A percentile compares a stretch with the other conserved stretches of the same genome.
Evolutionary conservation across 1,284 basidiomycete species (phyloP).

Genomic region (Moesziomyces aphidis): DNA sequence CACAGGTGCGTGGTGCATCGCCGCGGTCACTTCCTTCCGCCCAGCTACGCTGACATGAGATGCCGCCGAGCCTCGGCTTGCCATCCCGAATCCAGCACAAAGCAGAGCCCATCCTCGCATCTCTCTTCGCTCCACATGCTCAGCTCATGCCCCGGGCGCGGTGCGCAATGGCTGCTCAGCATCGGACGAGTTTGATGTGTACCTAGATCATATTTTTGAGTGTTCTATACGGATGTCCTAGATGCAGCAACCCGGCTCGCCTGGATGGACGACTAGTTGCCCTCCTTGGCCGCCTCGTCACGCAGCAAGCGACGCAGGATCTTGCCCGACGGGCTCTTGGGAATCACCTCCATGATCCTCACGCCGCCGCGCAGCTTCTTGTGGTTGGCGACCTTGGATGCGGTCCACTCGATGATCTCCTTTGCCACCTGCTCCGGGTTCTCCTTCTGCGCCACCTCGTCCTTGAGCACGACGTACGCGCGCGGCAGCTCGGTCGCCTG

Average conservation of each 20-base stretch:
- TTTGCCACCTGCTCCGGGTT: slow-evolving; percentile 49
- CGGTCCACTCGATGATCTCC: slow-evolving; percentile 64
- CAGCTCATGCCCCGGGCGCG: too few species aligned
- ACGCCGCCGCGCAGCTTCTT: slow-evolving; percentile 68
- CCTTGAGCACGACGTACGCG: slow-evolving; percentile 64
- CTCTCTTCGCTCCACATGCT: too few species aligned
- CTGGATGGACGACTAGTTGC: slow-evolving; percentile 4
- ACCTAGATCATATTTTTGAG: not conserved
- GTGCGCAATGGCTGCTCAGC: too few species aligned
- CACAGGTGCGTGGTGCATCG: too few species aligned
- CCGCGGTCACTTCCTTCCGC: too few species aligned
- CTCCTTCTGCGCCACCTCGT: slow-evolving; percentile 37
- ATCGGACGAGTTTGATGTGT: too few species aligned
- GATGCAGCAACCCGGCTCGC: not conserved
- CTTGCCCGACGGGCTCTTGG: slow-evolving; percentile 65
- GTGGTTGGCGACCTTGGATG: slow-evolving; percentile 65
- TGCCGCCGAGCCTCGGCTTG: too few species aligned
- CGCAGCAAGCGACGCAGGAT: slow-evolving; percentile 62
- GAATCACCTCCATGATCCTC: slow-evolving; percentile 52
- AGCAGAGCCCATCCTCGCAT: too few species aligned
- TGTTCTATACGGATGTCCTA: not conserved
- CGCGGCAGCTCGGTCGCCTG: slow-evolving; percentile 60
- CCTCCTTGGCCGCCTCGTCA: slow-evolving; percentile 48
- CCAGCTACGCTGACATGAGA: too few species aligned
- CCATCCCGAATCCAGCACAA: too few species aligned